Percentiles rank a stretch among this genome's conserved stretches.
Evolutionary conservation across 1,284 basidiomycete species (phyloP).

Genomic region (Bondarzewia mesenterica): DNA sequence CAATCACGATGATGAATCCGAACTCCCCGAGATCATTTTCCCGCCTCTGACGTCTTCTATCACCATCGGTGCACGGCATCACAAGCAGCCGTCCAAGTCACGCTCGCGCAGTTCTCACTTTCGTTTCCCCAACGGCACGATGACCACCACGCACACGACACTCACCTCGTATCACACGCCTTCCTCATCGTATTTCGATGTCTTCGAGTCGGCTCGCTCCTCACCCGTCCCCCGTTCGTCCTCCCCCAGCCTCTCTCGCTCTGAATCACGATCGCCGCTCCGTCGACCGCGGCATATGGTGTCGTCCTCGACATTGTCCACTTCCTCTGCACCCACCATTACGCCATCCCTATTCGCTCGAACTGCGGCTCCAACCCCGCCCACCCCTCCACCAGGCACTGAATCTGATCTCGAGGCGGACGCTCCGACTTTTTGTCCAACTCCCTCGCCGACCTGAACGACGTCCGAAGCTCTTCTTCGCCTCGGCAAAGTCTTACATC

Average conservation of each 20-base stretch:
- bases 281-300: too few relatives aligned
- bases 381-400: conserved; percentile 12
- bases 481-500: too few relatives aligned
- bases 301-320: too few relatives aligned
- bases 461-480: too few relatives aligned
- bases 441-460: too few relatives aligned
- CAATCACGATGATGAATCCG: conserved; percentile 4
- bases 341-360: conserved; percentile 7
- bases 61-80: conserved; percentile 18
- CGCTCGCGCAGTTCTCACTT: conserved; percentile 34
- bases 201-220: conserved; percentile 43
- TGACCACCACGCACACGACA: conserved; percentile 45
- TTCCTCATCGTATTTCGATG: conserved; percentile 55
- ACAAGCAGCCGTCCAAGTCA: conserved; percentile 27
- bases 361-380: conserved; percentile 17
- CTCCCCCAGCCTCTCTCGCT: conserved; percentile 20
- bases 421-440: too few relatives aligned
- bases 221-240: conserved; percentile 39
- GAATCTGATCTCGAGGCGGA: too few relatives aligned
- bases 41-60: conserved; percentile 23
- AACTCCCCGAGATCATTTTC: conserved; percentile 14
- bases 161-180: conserved; percentile 66
- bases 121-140: conserved; percentile 38
- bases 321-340: neutral
- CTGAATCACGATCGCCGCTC: conserved; percentile 34